These are phyloP conservation scores for Malassezia yamatoensis DNA, from an alignment of 1,284 basidiomycete species.

Conservation along the genomic window DNA sequence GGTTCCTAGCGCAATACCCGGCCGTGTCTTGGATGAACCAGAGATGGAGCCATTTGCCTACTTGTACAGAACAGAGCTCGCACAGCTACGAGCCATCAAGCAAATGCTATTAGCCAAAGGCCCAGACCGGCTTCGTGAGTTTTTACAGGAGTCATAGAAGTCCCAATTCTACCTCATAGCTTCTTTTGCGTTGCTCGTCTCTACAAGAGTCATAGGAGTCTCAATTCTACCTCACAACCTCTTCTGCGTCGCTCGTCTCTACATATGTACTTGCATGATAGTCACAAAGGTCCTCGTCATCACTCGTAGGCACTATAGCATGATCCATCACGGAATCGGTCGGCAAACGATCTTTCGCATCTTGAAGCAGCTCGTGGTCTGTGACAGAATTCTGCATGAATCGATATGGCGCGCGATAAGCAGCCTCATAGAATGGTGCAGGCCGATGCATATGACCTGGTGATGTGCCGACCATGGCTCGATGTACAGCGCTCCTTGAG, in stretches of 20 bases:
- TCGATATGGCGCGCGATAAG: not conserved
- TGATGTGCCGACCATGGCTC: too few relatives aligned
- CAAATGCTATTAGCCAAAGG: constrained; percentile 27
- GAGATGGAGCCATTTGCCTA: constrained; percentile 1
- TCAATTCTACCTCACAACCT: not conserved
- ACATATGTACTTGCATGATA: not conserved
- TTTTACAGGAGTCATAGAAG: constrained; percentile 2
- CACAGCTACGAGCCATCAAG: constrained; percentile 28
- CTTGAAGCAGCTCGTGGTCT: not conserved
- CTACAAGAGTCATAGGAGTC: constrained; percentile 1
- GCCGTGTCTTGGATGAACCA: not conserved
- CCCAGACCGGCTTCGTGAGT: constrained; percentile 16
- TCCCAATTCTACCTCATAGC: not conserved
- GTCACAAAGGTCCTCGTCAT: not conserved
- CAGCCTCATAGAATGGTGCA: constrained; percentile 1
- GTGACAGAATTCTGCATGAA: not conserved
- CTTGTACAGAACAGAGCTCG: constrained; percentile 23
- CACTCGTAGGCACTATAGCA: not conserved
- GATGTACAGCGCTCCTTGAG: too few relatives aligned
- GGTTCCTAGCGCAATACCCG: not conserved
- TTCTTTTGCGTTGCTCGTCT: not conserved
- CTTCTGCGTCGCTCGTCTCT: not conserved
- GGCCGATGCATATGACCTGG: not conserved
- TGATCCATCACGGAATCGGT: not conserved
- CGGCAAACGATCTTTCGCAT: not conserved